Conservation (phyloP, 305 asterid species). For the Fraxinus albicans region DNA sequence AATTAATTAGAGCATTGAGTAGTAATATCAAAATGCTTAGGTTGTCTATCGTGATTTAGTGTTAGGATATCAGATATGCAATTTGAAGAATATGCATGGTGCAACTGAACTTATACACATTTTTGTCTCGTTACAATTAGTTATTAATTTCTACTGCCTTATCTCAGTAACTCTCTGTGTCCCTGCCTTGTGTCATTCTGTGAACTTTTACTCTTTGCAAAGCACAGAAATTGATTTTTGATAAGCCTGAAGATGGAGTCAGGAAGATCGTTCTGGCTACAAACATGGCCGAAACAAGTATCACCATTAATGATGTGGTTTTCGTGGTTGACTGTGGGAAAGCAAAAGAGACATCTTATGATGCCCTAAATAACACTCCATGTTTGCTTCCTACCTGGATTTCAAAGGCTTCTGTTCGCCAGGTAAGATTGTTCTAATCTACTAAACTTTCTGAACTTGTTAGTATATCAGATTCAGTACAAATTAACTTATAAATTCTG, state of each 20-base stretch:
- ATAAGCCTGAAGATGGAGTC: conserved; percentile 76
- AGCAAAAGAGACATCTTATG: conserved; percentile 96
- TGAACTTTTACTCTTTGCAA: conserved; percentile 13
- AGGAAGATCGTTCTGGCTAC: conserved; percentile 95
- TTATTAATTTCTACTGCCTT: neutral
- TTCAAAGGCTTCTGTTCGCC: conserved; percentile 94
- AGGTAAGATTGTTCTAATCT: conserved; percentile 42
- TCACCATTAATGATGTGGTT: conserved; percentile 92
- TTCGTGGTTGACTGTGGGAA: conserved; percentile 95
- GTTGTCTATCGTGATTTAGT: neutral
- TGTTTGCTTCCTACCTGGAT: conserved; percentile 97
- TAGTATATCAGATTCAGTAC: neutral
- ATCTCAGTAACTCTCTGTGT: conserved; percentile 11
- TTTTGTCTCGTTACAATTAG: neutral
- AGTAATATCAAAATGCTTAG: conserved; percentile 6
- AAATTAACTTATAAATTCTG: neutral
- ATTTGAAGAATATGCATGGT: neutral
- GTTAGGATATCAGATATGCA: neutral
- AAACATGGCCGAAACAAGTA: conserved; percentile 96
- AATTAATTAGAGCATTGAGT: neutral
- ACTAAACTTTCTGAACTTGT: neutral
- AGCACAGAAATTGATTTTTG: conserved; percentile 85
- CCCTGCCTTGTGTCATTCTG: conserved; percentile 5
- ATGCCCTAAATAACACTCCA: conserved; percentile 91
- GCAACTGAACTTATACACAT: conserved; percentile 10